Conservation (phyloP, 306 rosid species). For the Vachellia pachyceras region DNA sequence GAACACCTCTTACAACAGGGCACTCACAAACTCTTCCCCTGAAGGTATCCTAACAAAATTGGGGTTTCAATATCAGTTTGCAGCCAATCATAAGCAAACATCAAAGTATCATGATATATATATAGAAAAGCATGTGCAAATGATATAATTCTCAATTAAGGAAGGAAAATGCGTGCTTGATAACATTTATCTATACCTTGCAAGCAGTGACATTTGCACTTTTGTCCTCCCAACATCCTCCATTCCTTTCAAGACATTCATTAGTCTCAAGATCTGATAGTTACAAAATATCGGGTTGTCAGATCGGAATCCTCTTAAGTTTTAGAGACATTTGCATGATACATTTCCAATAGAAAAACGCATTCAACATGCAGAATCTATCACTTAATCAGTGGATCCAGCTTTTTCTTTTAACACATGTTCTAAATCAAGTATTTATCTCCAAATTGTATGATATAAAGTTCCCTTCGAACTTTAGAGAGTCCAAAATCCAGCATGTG, state of each 20-base stretch:
- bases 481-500: neutral
- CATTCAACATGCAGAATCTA: neutral
- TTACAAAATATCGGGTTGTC: slow-evolving; percentile 11
- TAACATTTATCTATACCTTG: slow-evolving; percentile 59
- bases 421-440: neutral
- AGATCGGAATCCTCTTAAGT: neutral
- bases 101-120: neutral
- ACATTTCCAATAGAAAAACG: neutral
- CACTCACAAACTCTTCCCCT: slow-evolving; percentile 98
- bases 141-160: neutral
- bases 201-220: slow-evolving; percentile 75
- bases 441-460: neutral
- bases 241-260: slow-evolving; percentile 79
- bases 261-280: slow-evolving; percentile 83
- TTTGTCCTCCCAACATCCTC: slow-evolving; percentile 85
- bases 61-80: slow-evolving; percentile 4
- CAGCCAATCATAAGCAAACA: slow-evolving; percentile 14
- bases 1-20: slow-evolving; percentile 82
- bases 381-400: neutral
- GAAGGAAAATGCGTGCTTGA: neutral
- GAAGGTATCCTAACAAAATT: slow-evolving; percentile 76
- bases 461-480: neutral
- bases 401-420: neutral
- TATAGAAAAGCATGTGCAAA: neutral
- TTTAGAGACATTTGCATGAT: neutral